Evolutionary conservation across 2,329 filamentous ascomycete genomes (phyloP).

Genomic region (Huntiella savannae): DNA sequence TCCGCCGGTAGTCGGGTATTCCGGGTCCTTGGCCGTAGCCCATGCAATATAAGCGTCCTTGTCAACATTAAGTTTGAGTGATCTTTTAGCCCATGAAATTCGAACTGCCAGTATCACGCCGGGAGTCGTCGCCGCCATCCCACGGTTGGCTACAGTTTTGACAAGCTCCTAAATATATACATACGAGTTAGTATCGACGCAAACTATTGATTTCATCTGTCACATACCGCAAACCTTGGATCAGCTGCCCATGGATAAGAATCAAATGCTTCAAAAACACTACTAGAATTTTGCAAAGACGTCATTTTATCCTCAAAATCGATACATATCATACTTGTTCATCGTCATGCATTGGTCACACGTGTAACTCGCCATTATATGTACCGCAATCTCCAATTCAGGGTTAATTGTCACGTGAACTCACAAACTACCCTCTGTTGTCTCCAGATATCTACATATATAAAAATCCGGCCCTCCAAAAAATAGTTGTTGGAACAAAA

Average conservation of each 20-base stretch:
- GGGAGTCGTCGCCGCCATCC: constrained; percentile 35
- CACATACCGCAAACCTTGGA: constrained; percentile 42
- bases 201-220: neutral
- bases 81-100: constrained; percentile 43
- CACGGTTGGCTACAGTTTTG: constrained; percentile 23
- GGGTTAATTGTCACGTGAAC: too few relatives aligned
- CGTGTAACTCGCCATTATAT: too few relatives aligned
- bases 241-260: constrained; percentile 50
- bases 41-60: constrained; percentile 50
- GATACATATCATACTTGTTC: too few relatives aligned
- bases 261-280: constrained; percentile 41
- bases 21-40: constrained; percentile 22
- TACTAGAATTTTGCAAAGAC: too few relatives aligned
- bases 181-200: neutral
- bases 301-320: too few relatives aligned
- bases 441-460: too few relatives aligned
- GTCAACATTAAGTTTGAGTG: constrained; percentile 35
- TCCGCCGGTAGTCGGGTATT: constrained; percentile 15
- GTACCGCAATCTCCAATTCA: too few relatives aligned
- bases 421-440: too few relatives aligned
- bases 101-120: constrained; percentile 27
- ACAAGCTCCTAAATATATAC: constrained; percentile 8
- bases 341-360: too few relatives aligned
- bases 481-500: too few relatives aligned
- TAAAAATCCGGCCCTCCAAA: too few relatives aligned